Base-by-base conservation (phyloP, 2,329 filamentous ascomycete species). In the Arachnopeziza araneosa region DNA sequence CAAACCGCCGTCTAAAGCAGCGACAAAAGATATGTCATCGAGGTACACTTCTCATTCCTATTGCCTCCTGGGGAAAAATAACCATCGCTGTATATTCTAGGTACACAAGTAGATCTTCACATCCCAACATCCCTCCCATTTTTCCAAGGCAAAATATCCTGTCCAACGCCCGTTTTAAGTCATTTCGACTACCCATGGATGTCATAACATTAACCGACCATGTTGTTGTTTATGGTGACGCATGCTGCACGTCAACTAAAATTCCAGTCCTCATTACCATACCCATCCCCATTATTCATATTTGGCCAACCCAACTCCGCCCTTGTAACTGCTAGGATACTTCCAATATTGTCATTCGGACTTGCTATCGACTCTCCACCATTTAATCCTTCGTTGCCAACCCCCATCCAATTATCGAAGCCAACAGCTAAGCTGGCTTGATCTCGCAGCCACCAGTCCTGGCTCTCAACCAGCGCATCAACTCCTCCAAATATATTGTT, bases 381-480 rank as follows among this genome's bases (percentile, higher is more conserved):
- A 50, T 62, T 58, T 32, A 60, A 44, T 3, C 10, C 22, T 23
- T 52, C 53, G 57, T 24, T 57, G 9, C 56, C 59, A 4, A 52
- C 56, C 4, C 59, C 64, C 57, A 75, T 75, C 85, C 85, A 89
- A 58, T 85, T 86, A 24, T 82, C 85, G 63, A 88, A 83, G 1
- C 85, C 85, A 3, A 81, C 71, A 0, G 82, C 84, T 3, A 88
- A 73, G 55, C 82, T 80, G 21, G 77, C 80, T 66, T 88, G 84
- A 67, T 89, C 86, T 44, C 80, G 76, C 57, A 85, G 77, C 78
- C 84, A 86, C 83, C 82, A 86, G 66, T 88, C 82, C 62, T 87
- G 83, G 54, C 81, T 83, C 55, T 88, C 84, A 52, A 88, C 78
- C 5, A 88, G 72, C 52, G 82, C 81, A 44, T 87, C 83, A 1